A percentile compares a stretch with the other conserved stretches of the same genome.
phyloP scores from a whole-genome alignment of 345 rosid genomes.

The Eucalyptus camaldulensis region DNA sequence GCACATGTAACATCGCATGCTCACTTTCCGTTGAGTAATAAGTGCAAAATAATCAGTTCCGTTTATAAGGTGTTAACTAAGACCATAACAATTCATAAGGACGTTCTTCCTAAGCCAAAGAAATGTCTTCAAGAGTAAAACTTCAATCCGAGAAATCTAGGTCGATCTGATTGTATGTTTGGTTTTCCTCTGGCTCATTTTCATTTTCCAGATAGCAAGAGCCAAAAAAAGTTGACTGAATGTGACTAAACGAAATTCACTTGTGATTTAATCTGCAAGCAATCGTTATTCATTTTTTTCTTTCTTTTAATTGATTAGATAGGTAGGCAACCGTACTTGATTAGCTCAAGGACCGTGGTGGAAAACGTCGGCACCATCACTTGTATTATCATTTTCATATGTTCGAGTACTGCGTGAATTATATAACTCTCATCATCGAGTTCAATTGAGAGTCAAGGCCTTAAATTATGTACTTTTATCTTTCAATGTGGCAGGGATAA shows the following conservation, averaged over 20 bases:
- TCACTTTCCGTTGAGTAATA: background rate
- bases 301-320: too few species aligned
- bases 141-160: background rate
- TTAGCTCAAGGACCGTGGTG: too few species aligned
- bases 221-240: background rate
- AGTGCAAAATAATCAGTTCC: background rate
- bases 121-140: background rate
- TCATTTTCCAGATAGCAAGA: background rate
- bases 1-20: background rate
- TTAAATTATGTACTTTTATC: too few species aligned
- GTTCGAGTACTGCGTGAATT: too few species aligned
- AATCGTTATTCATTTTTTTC: too few species aligned
- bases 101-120: background rate
- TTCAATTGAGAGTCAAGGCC: too few species aligned
- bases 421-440: too few species aligned
- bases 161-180: background rate
- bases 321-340: too few species aligned
- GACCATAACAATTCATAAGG: background rate
- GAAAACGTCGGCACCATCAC: too few species aligned
- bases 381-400: too few species aligned
- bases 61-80: background rate
- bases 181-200: background rate
- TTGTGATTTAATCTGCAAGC: background rate
- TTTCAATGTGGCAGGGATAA: too few species aligned
- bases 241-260: background rate